phyloP scores from a whole-genome alignment of 2,329 filamentous ascomycete genomes.

The Xylaria sp. region DNA sequence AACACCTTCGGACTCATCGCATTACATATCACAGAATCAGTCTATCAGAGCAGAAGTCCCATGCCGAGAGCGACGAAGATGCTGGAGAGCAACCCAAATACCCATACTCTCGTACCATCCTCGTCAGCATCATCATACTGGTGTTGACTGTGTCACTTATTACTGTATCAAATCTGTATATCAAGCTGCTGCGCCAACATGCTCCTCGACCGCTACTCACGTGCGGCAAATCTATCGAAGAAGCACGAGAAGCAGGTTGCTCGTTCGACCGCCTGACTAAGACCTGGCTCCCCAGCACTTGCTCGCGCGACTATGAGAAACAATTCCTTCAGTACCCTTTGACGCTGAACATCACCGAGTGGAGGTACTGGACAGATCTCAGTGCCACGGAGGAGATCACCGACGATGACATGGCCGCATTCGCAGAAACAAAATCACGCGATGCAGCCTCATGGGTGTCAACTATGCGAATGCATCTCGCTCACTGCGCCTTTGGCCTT shows the following conservation, averaged over 20 bases:
- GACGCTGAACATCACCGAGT: slow-evolving; percentile 21
- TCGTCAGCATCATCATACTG: not conserved
- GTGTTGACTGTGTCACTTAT: slow-evolving; percentile 14
- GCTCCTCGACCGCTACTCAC: slow-evolving; percentile 20
- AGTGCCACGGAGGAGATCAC: slow-evolving; percentile 22
- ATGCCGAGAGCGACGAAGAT: slow-evolving; percentile 1
- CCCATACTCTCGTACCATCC: not conserved
- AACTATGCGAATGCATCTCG: slow-evolving; percentile 29
- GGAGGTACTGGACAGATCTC: slow-evolving; percentile 32
- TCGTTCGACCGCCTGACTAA: slow-evolving; percentile 34
- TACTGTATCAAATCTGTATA: slow-evolving; percentile 19
- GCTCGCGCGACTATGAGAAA: slow-evolving; percentile 27
- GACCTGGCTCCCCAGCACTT: slow-evolving; percentile 24
- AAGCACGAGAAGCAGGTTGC: slow-evolving; percentile 25
- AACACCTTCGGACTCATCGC: not conserved
- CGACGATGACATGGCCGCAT: slow-evolving; percentile 29
- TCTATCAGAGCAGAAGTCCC: slow-evolving; percentile 20
- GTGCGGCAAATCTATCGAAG: slow-evolving; percentile 23
- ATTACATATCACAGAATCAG: slow-evolving; percentile 21
- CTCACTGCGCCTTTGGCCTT: slow-evolving; percentile 30
- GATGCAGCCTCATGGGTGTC: slow-evolving; percentile 16
- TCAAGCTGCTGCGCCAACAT: slow-evolving; percentile 15
- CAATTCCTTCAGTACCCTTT: slow-evolving; percentile 21
- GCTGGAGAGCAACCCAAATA: not conserved
- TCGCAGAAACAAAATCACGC: slow-evolving; percentile 17